These are phyloP conservation scores for Dentipellis sp. DNA, from an alignment of 768 basidiomycete genomes.

Conservation along the genomic window DNA sequence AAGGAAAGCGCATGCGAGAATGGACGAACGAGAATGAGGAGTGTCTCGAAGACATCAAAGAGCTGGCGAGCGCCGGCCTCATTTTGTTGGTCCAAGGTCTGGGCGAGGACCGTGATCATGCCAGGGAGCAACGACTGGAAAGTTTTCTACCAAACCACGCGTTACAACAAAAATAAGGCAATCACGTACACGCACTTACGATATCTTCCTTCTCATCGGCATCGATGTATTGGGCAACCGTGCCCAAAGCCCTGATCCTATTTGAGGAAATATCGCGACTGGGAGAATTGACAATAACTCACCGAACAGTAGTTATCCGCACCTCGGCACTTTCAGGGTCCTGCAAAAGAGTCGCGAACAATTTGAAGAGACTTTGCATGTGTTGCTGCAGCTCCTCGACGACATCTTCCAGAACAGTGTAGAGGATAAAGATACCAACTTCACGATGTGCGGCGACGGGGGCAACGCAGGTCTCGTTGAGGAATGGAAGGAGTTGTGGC, in stretches of 20 bases:
- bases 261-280: neutral
- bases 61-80: conserved; percentile 78
- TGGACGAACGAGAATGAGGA: conserved; percentile 73
- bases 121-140: conserved; percentile 82
- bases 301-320: conserved; percentile 83
- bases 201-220: conserved; percentile 80
- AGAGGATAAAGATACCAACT: conserved; percentile 84
- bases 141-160: conserved; percentile 42
- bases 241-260: conserved; percentile 63
- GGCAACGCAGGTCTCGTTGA: conserved; percentile 70
- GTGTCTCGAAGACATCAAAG: conserved; percentile 93
- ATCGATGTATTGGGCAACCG: conserved; percentile 90
- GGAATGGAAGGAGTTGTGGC: conserved; percentile 82
- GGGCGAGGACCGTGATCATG: conserved; percentile 85
- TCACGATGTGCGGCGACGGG: conserved; percentile 70
- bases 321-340: conserved; percentile 89
- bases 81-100: conserved; percentile 70
- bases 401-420: conserved; percentile 85
- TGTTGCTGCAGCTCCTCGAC: conserved; percentile 83
- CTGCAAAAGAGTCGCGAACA: conserved; percentile 61
- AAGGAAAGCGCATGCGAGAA: neutral
- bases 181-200: conserved; percentile 33
- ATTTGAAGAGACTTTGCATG: conserved; percentile 63
- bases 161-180: neutral
- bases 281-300: conserved; percentile 10